Conservation (phyloP, 2,329 filamentous ascomycete species). For the Nigrospora osmanthi region DNA sequence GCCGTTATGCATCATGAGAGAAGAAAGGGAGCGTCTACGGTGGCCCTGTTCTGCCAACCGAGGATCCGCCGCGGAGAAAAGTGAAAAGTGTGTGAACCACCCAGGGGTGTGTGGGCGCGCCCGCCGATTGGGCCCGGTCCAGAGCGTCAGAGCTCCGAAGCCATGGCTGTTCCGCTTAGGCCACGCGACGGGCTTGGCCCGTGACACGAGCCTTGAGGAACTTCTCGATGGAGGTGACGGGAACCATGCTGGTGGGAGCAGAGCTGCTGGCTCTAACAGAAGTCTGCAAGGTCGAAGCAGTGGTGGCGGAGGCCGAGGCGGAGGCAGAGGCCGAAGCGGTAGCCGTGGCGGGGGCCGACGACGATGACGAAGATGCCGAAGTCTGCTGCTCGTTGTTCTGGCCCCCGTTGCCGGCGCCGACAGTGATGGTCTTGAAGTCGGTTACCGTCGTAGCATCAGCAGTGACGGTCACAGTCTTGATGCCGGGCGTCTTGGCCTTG, state of each 20-base stretch:
- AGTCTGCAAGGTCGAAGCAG: constrained; percentile 1
- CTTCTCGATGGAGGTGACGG: constrained; percentile 9
- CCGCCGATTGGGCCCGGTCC: no score
- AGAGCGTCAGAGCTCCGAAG: no score
- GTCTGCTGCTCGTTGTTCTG: constrained; percentile 1
- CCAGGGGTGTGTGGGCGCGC: no score
- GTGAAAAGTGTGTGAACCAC: no score
- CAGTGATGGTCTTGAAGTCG: constrained; percentile 28
- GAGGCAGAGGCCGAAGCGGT: constrained; percentile 7
- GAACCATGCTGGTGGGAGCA: constrained; percentile 1
- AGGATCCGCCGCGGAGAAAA: no score
- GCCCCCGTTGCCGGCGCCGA: constrained; percentile 8
- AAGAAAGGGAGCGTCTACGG: no score
- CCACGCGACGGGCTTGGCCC: constrained; percentile 13
- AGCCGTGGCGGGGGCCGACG: background rate
- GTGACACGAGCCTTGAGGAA: constrained; percentile 18
- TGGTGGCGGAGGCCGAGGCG: constrained; percentile 9
- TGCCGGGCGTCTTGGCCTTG: constrained; percentile 15
- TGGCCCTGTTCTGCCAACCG: no score
- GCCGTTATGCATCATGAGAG: no score
- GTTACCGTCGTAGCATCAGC: constrained; percentile 28
- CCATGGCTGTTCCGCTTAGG: no score
- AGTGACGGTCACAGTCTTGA: constrained; percentile 34
- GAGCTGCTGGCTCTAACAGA: constrained; percentile 1
- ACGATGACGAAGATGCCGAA: background rate